Evolutionary conservation across 148 eudicot species (phyloP).

Genomic region (Bassia scoparia): DNA sequence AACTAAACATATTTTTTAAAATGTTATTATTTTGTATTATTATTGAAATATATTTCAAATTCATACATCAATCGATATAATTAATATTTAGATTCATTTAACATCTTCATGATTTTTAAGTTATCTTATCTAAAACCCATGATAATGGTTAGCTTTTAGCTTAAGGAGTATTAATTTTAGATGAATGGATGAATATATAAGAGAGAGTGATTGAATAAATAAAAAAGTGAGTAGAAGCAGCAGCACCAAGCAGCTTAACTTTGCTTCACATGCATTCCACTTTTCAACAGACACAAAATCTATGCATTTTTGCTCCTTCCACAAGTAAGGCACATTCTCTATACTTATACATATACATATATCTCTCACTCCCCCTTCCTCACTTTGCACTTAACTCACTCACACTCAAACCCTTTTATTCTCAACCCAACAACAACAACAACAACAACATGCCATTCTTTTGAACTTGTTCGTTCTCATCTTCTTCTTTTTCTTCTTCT

Average conservation of each 20-base stretch:
- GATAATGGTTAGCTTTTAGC: no score
- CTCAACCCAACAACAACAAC: no score
- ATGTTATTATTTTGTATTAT: no score
- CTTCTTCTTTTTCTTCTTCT: constrained; percentile 12
- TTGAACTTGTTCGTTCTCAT: not conserved
- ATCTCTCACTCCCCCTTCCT: constrained; percentile 25
- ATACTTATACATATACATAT: constrained; percentile 13
- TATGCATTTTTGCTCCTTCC: constrained; percentile 40
- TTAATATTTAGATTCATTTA: no score
- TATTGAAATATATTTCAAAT: no score
- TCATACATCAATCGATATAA: no score
- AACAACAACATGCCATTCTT: constrained; percentile 13
- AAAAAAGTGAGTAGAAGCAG: constrained; percentile 3
- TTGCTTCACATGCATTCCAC: constrained; percentile 88
- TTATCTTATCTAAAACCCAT: no score
- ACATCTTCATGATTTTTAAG: no score
- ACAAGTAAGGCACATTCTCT: constrained; percentile 82
- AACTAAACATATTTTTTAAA: no score
- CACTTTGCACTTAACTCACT: constrained; percentile 13
- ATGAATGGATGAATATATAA: no score
- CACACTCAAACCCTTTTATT: not conserved
- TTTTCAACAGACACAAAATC: constrained; percentile 50
- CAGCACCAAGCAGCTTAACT: constrained; percentile 31
- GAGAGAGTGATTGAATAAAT: not conserved
- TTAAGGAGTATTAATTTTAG: no score